Evolutionary conservation across 495 filamentous ascomycete genomes (phyloP).

Genomic region (Glutinoglossum americanum): DNA sequence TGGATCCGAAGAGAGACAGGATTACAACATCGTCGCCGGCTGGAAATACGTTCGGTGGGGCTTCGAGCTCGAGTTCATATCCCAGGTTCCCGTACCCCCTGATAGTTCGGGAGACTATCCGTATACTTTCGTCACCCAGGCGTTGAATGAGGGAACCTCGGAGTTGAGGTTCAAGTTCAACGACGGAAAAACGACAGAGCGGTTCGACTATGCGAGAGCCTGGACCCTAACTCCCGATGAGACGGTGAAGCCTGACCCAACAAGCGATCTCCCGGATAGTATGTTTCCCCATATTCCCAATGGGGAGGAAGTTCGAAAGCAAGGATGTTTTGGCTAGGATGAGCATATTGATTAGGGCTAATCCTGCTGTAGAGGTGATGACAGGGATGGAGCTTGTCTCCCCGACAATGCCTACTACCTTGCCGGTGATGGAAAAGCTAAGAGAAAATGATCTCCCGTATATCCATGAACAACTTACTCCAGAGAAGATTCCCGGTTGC

Average conservation of each 20-base stretch:
- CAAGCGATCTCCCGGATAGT: neutral
- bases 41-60: neutral
- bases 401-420: neutral
- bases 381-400: neutral
- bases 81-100: neutral
- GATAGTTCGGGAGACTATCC: neutral
- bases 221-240: neutral
- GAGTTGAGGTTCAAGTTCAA: neutral
- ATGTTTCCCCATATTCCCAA: neutral
- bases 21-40: neutral
- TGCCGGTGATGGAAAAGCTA: neutral
- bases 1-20: too few species aligned
- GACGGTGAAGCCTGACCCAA: neutral
- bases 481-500: neutral
- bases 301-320: neutral
- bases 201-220: neutral
- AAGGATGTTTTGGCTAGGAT: neutral
- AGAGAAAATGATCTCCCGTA: neutral
- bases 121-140: neutral
- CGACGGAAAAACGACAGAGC: neutral
- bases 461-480: neutral
- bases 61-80: neutral
- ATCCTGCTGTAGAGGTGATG: neutral
- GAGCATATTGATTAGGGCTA: too few species aligned
- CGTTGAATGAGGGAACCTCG: neutral